phyloP scores from a whole-genome alignment of 1,284 basidiomycete species.

The Chalciporus sp. region DNA sequence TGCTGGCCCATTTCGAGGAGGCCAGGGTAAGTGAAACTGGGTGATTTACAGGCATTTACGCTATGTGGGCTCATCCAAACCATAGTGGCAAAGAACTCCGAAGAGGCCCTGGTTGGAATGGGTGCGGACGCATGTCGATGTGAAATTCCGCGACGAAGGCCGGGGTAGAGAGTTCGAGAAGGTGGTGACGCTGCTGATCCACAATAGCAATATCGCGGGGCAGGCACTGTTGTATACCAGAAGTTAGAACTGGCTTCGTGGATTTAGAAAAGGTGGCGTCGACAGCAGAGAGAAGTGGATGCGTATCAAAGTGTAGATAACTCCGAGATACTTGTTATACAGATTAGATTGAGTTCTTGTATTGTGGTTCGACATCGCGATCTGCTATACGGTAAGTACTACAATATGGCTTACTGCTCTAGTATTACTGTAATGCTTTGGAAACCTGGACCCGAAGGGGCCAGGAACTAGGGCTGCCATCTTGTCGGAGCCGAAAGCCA shows the following conservation, averaged over 20 bases:
- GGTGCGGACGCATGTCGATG: constrained; percentile 22
- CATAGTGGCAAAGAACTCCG: constrained; percentile 38
- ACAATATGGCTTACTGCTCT: too few species aligned
- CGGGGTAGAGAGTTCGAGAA: constrained; percentile 10
- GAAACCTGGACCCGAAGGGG: too few species aligned
- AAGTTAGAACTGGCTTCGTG: constrained; percentile 24
- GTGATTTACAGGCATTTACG: constrained; percentile 33
- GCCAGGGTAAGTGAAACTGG: constrained; percentile 18
- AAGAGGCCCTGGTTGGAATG: constrained; percentile 27
- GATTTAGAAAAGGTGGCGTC: constrained; percentile 8
- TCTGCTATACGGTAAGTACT: too few species aligned
- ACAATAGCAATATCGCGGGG: constrained; percentile 15
- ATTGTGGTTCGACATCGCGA: too few species aligned
- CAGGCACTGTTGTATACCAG: constrained; percentile 25
- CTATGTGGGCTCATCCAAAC: constrained; percentile 40
- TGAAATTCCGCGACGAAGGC: constrained; percentile 1
- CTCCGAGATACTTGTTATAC: background rate
- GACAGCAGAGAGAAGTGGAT: constrained; percentile 22
- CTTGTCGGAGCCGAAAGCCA: too few species aligned
- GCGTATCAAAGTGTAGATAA: constrained; percentile 17
- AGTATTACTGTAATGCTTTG: too few species aligned
- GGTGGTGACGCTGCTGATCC: constrained; percentile 20
- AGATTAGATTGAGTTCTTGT: background rate
- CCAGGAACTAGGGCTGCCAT: too few species aligned
- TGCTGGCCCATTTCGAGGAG: constrained; percentile 12